phyloP scores from a whole-genome alignment of 2,329 filamentous ascomycete species.

The Fonsecaea pedrosoi region DNA sequence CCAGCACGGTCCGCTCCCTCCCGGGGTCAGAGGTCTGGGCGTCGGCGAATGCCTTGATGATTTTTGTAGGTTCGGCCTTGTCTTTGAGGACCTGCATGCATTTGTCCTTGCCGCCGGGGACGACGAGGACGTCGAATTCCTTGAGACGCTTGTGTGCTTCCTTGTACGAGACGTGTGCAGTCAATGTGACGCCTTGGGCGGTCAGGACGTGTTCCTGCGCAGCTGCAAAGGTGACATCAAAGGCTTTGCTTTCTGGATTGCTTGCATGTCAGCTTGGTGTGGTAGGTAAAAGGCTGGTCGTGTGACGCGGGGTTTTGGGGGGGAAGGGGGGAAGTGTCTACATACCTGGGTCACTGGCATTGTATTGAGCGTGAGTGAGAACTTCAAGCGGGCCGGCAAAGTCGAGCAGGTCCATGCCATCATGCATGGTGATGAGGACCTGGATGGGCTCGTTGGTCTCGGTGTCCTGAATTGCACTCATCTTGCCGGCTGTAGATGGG shows the following conservation, averaged over 20 bases:
- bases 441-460: constrained; percentile 57
- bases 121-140: constrained; percentile 79
- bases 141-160: constrained; percentile 75
- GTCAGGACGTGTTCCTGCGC: constrained; percentile 56
- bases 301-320: constrained; percentile 37
- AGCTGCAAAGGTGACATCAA: constrained; percentile 61
- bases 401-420: constrained; percentile 64
- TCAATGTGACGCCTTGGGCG: constrained; percentile 71
- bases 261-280: constrained; percentile 38
- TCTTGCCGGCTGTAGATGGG: constrained; percentile 44
- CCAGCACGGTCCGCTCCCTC: constrained; percentile 81
- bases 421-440: constrained; percentile 65
- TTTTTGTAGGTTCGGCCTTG: constrained; percentile 66
- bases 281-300: constrained; percentile 43
- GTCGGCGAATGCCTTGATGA: constrained; percentile 79
- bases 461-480: constrained; percentile 58
- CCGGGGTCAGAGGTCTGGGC: constrained; percentile 78
- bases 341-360: constrained; percentile 59
- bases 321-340: constrained; percentile 12
- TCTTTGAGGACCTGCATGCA: constrained; percentile 65
- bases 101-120: constrained; percentile 72
- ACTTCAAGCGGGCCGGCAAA: constrained; percentile 66
- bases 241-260: constrained; percentile 57
- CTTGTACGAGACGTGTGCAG: constrained; percentile 77
- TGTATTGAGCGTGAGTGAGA: constrained; percentile 61